phyloP scores from a whole-genome alignment of 352 stramenopile genomes.

The Phytophthora sp. region DNA sequence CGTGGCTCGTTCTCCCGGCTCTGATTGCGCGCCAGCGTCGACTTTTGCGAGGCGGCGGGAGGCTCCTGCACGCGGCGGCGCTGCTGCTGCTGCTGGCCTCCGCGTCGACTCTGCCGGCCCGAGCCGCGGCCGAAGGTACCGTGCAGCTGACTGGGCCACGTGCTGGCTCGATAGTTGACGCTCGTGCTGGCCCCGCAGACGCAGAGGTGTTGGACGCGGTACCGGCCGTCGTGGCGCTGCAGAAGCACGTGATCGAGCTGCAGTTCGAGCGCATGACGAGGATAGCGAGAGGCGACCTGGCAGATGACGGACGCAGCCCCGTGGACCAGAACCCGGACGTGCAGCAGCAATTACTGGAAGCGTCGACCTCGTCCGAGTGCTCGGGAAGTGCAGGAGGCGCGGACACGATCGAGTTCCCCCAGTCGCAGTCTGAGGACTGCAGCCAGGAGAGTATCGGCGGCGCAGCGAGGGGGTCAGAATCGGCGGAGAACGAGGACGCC shows the following conservation, averaged over 20 bases:
- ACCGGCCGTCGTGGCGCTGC: conserved; percentile 13
- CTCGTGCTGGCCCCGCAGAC: conserved; percentile 13
- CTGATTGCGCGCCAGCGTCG: conserved; percentile 22
- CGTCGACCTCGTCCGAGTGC: conserved; percentile 5
- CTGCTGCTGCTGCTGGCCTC: conserved; percentile 33
- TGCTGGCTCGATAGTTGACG: conserved; percentile 1
- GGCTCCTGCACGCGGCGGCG: conserved; percentile 16
- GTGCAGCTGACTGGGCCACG: background rate
- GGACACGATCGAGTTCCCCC: conserved; percentile 21
- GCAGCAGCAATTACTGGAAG: background rate
- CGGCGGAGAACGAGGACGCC: conserved; percentile 9
- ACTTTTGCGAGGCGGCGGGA: conserved; percentile 31
- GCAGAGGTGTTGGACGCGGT: conserved; percentile 17
- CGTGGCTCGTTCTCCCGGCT: background rate
- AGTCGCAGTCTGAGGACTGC: conserved; percentile 19
- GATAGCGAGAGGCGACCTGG: conserved; percentile 22
- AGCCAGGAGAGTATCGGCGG: conserved; percentile 14
- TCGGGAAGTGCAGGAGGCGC: conserved; percentile 13
- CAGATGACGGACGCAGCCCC: conserved; percentile 11
- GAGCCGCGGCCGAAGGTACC: conserved; percentile 12
- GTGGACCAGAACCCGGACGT: background rate
- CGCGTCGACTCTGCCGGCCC: conserved; percentile 13
- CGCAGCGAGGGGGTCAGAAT: conserved; percentile 10
- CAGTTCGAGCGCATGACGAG: conserved; percentile 26
- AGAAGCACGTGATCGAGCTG: conserved; percentile 26